Conservation (phyloP, 148 eudicot species). For the Linanthus parryae region DNA sequence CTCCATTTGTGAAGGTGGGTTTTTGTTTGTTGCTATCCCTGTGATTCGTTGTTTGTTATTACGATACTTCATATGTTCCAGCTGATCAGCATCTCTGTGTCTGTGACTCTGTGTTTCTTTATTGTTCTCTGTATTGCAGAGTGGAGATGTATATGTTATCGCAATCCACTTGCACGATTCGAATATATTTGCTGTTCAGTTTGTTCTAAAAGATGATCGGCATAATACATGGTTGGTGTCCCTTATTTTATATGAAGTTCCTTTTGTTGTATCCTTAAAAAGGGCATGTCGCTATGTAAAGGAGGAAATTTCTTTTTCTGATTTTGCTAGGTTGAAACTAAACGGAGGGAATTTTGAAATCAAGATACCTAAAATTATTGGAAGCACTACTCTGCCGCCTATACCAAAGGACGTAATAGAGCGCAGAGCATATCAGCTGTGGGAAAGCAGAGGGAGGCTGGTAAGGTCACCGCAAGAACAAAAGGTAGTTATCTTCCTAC, state of each 20-base stretch:
- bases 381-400: slow-evolving; percentile 4
- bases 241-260: not conserved
- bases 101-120: not conserved
- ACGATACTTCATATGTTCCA: no score
- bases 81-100: not conserved
- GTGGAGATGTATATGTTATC: slow-evolving; percentile 11
- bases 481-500: not conserved
- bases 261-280: not conserved
- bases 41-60: not conserved
- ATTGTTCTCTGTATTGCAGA: slow-evolving; percentile 6
- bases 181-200: slow-evolving; percentile 15
- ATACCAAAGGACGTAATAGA: slow-evolving; percentile 8
- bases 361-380: slow-evolving; percentile 7
- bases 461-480: slow-evolving; percentile 10
- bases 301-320: not conserved
- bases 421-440: slow-evolving; percentile 1
- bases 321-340: slow-evolving; percentile 11
- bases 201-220: slow-evolving; percentile 16
- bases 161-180: slow-evolving; percentile 14
- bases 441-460: slow-evolving; percentile 9
- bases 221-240: slow-evolving; percentile 12
- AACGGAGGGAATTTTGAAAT: slow-evolving; percentile 15
- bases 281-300: not conserved
- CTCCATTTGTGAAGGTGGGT: slow-evolving; percentile 18
- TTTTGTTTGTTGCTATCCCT: not conserved